These are phyloP conservation scores for Heritiera fomes DNA, from an alignment of 345 rosid species.

Conservation along the genomic window DNA sequence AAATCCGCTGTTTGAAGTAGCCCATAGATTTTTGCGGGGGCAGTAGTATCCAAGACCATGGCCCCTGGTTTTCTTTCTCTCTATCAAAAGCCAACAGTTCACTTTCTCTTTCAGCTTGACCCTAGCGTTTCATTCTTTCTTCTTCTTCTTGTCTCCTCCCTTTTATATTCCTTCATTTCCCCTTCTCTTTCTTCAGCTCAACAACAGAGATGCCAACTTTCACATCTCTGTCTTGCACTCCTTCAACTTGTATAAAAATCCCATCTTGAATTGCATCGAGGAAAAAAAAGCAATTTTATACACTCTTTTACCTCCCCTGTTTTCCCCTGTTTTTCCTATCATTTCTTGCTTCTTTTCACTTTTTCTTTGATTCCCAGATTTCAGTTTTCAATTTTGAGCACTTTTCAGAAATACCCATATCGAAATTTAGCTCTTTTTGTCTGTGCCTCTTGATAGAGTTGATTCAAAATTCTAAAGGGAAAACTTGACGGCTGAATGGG, in stretches of 20 bases:
- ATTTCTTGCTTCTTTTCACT: background rate
- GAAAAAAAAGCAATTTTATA: background rate
- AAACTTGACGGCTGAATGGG: conserved; percentile 50
- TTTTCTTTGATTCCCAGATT: conserved; percentile 16
- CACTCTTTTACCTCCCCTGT: background rate
- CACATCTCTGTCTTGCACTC: conserved; percentile 18
- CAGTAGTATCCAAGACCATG: conserved; percentile 35
- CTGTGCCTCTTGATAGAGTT: background rate
- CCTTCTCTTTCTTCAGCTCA: background rate
- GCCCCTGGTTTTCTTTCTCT: conserved; percentile 77
- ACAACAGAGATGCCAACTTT: conserved; percentile 26
- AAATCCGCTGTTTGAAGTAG: conserved; percentile 48
- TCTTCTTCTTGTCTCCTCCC: conserved; percentile 7
- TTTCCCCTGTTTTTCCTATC: conserved; percentile 9
- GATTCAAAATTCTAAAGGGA: background rate
- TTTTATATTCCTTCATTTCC: conserved; percentile 18
- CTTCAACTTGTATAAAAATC: background rate
- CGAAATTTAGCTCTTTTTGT: conserved; percentile 9
- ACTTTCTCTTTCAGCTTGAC: conserved; percentile 25
- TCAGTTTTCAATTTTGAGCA: background rate
- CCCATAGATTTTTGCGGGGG: conserved; percentile 42
- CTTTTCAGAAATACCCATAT: conserved; percentile 14
- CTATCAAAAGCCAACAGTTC: conserved; percentile 32
- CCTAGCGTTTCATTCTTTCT: background rate
- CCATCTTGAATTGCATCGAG: background rate